A percentile compares a stretch with the other conserved stretches of the same genome.
Evolutionary conservation across 148 eudicot species (phyloP).

Genomic region (Spergularia marina): DNA sequence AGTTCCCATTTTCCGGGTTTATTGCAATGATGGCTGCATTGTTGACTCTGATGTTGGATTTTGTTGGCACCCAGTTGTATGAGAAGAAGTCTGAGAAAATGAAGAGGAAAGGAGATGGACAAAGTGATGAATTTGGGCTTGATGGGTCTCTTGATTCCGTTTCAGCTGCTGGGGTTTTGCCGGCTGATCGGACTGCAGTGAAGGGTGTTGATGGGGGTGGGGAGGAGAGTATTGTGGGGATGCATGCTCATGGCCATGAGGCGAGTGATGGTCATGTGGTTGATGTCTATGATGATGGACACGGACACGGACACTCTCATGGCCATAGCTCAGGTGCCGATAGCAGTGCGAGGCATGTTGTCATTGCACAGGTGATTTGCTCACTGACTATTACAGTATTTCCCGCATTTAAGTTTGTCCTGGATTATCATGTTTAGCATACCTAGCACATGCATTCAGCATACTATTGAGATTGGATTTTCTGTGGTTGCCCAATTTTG

Average conservation of each 20-base stretch:
- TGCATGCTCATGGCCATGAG: conserved; percentile 68
- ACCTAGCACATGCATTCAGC: neutral
- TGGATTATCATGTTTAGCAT: neutral
- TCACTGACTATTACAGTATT: neutral
- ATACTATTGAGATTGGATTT: neutral
- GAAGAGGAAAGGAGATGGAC: conserved; percentile 24
- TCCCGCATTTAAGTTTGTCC: neutral
- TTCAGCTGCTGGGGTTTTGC: conserved; percentile 45
- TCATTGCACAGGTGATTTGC: conserved; percentile 74
- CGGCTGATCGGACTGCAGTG: conserved; percentile 34
- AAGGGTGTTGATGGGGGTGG: conserved; percentile 37
- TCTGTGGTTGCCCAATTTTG: neutral
- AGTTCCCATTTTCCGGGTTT: conserved; percentile 87
- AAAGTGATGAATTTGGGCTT: conserved; percentile 19
- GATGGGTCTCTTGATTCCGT: conserved; percentile 38
- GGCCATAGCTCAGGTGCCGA: conserved; percentile 47
- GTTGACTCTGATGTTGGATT: conserved; percentile 66
- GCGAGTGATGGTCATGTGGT: conserved; percentile 35
- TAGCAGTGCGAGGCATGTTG: conserved; percentile 52
- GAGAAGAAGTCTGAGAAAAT: conserved; percentile 60
- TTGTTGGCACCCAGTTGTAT: conserved; percentile 82
- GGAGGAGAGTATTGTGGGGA: conserved; percentile 79
- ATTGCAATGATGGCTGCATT: conserved; percentile 84
- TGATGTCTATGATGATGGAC: conserved; percentile 30
- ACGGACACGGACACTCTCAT: conserved; percentile 38